Evolutionary conservation across 1,139 yeast genomes (phyloP), one percentile per base, ranked within the genome.

Genomic region (Zygotorulaspora mrakii): DNA sequence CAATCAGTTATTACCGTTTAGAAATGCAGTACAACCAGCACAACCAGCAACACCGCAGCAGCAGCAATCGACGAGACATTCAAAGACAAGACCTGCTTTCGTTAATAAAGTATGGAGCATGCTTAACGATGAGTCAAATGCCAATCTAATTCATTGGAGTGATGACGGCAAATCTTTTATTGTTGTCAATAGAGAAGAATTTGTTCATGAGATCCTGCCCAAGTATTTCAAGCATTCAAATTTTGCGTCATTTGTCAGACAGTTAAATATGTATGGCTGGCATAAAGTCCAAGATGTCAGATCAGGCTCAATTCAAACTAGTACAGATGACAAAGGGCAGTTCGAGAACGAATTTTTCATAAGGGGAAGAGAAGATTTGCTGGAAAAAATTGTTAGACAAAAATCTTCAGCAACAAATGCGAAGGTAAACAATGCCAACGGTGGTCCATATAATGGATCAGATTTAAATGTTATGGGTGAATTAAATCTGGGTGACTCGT

Each of bases 231-330:
- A 89, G 57, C 97, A 91, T 65, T 79, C 88, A 43, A 91, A 91
- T 66, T 89, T 87, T 66, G 94, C 97, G 28, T 79, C 91, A 52
- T 91, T 91, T 68, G 97, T 89, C 6, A 76, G 97, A 45, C 97
- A 89, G 61, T 70, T 91, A 54, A 91, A 91, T 69, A 89, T 91
- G 70, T 91, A 91, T 58, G 98, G 94, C 54, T 91, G 94, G 73
- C 97, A 91, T 66, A 91, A 91, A 65, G 94, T 91, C 4, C 48
- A 82, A 78, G 66, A 73, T 73, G 50, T 67, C 64, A 55, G 66
- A 64, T 44, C 63, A 26, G 65, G 64, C 3, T 57, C 64, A 2
- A 58, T 53, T n/a, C 61, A 57, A 39, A 59, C 50, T 35, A 60
- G 59, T 33, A 41, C 52, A 16, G 65, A 61, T 39, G 65, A 61